Evolutionary conservation across 805 yeast species (phyloP).

Genomic region (Myxozyma kluyveri): DNA sequence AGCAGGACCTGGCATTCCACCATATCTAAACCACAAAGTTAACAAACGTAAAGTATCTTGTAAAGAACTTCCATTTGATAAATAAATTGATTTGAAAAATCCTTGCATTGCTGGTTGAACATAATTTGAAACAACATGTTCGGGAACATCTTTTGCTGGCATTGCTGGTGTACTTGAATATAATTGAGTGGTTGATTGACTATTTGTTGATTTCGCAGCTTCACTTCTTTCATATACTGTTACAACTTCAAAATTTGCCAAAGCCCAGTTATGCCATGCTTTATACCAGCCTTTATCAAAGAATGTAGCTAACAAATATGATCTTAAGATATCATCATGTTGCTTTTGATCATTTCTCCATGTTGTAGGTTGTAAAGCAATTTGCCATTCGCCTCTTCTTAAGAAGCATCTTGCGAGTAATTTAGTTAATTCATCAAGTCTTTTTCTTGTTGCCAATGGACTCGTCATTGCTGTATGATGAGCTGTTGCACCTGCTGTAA

Average conservation of each 20-base stretch:
- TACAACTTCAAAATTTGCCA: slow-evolving; percentile 94
- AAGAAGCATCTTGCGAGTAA: slow-evolving; percentile 89
- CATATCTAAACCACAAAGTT: slow-evolving; percentile 94
- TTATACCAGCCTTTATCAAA: slow-evolving; percentile 93
- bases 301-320: slow-evolving; percentile 89
- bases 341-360: slow-evolving; percentile 65
- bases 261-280: slow-evolving; percentile 99
- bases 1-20: slow-evolving; percentile 89
- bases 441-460: slow-evolving; percentile 39
- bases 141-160: slow-evolving; percentile 29
- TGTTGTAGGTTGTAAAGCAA: slow-evolving; percentile 66
- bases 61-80: slow-evolving; percentile 79
- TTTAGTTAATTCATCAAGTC: slow-evolving; percentile 77
- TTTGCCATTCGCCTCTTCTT: slow-evolving; percentile 99
- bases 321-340: slow-evolving; percentile 82
- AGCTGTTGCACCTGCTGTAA: not conserved
- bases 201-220: not conserved
- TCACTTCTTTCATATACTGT: slow-evolving; percentile 49
- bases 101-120: slow-evolving; percentile 96
- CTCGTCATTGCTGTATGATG: not conserved
- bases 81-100: slow-evolving; percentile 88
- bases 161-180: not conserved
- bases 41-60: slow-evolving; percentile 89
- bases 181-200: not conserved
- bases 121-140: slow-evolving; percentile 67